These are phyloP conservation scores for Entelexis paramagnoliae DNA, from an alignment of 1,139 yeast genomes.

Conservation along the genomic window DNA sequence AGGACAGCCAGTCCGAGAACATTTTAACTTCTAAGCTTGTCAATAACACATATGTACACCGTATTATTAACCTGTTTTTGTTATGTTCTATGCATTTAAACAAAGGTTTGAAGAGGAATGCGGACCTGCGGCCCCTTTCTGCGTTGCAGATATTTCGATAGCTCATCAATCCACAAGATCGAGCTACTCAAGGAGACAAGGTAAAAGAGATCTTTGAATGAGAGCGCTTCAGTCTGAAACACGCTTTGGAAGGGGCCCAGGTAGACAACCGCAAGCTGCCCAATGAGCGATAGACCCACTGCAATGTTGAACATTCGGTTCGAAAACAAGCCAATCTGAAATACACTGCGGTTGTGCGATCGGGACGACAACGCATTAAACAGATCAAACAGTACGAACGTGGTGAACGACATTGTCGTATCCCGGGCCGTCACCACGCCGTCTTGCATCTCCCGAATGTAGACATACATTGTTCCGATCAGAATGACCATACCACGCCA, in stretches of 20 bases:
- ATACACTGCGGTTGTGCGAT: slow-evolving; percentile 69
- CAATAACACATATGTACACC: neutral
- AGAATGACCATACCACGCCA: slow-evolving; percentile 63
- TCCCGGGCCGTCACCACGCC: slow-evolving; percentile 79
- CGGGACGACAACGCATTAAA: slow-evolving; percentile 91
- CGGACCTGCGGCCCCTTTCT: slow-evolving; percentile 14
- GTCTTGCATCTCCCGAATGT: slow-evolving; percentile 73
- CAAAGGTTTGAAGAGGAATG: slow-evolving; percentile 11
- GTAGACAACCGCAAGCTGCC: slow-evolving; percentile 90
- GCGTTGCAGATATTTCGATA: slow-evolving; percentile 44
- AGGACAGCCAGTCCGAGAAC: neutral
- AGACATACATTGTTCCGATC: slow-evolving; percentile 74
- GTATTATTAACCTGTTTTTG: neutral
- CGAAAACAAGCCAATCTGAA: slow-evolving; percentile 59
- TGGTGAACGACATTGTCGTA: slow-evolving; percentile 97
- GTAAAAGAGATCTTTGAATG: slow-evolving; percentile 54
- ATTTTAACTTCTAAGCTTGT: no score
- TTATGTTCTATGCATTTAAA: neutral
- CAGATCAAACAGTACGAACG: slow-evolving; percentile 91
- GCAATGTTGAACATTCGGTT: slow-evolving; percentile 91
- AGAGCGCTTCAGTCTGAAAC: slow-evolving; percentile 87
- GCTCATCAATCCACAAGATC: slow-evolving; percentile 79
- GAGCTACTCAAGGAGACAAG: slow-evolving; percentile 58
- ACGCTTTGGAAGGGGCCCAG: slow-evolving; percentile 82
- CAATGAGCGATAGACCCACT: slow-evolving; percentile 75